Conservation (phyloP, 148 eudicot genomes). For the Vaccinium darrowii region DNA sequence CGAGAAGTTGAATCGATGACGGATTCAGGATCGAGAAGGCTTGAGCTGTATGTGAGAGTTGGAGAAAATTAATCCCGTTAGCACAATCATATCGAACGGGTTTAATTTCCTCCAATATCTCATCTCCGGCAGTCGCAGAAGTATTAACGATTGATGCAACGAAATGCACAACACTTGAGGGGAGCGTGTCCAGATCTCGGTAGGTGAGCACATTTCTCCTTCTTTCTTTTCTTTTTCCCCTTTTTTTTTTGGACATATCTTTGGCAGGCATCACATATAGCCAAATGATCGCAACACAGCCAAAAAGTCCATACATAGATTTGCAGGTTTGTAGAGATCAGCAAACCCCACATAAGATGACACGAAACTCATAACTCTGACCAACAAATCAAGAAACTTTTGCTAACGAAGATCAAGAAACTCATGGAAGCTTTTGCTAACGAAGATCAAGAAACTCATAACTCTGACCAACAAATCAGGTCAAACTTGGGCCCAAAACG, state of each 20-base stretch:
- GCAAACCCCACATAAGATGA: too few species aligned
- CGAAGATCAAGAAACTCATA: not conserved
- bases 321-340: not conserved
- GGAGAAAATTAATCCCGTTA: not conserved
- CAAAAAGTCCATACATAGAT: not conserved
- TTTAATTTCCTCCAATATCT: constrained; percentile 3
- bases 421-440: not conserved
- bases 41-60: not conserved
- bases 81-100: not conserved
- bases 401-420: too few species aligned
- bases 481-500: not conserved
- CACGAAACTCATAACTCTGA: too few species aligned
- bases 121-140: not conserved
- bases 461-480: not conserved
- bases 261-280: not conserved
- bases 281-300: not conserved
- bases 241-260: too few species aligned
- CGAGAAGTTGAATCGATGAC: not conserved
- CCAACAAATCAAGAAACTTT: too few species aligned
- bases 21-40: not conserved
- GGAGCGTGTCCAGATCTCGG: not conserved
- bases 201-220: not conserved
- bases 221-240: too few species aligned
- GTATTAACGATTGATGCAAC: not conserved
- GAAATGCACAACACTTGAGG: not conserved